Conservation (phyloP, 2,329 filamentous ascomycete genomes). For the Cercospora beticola region DNA sequence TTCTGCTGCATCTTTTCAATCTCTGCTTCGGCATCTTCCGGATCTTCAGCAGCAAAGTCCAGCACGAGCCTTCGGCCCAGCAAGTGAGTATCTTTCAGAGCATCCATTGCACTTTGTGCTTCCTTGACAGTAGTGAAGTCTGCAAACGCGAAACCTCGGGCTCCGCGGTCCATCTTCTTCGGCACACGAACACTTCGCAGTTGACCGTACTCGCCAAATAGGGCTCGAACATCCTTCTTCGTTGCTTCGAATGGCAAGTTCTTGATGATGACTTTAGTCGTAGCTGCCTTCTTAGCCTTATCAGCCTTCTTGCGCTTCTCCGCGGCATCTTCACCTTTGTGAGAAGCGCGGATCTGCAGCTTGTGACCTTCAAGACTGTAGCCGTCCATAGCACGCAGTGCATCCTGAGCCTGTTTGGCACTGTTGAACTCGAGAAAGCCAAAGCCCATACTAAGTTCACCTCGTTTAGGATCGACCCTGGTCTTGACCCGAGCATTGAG, state of each 20-base stretch:
- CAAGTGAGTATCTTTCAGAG: constrained; percentile 88
- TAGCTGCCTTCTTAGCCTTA: constrained; percentile 73
- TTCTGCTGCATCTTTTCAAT: constrained; percentile 97
- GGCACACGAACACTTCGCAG: constrained; percentile 89
- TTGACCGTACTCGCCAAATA: constrained; percentile 89
- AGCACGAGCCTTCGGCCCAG: constrained; percentile 85
- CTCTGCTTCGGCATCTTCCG: constrained; percentile 89
- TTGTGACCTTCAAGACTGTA: constrained; percentile 83
- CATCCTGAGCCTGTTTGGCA: constrained; percentile 74
- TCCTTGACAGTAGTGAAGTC: constrained; percentile 91
- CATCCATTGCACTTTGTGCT: constrained; percentile 85
- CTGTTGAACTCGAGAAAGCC: constrained; percentile 88
- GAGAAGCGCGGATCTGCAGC: constrained; percentile 79
- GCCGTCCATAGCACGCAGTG: constrained; percentile 82
- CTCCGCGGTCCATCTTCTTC: constrained; percentile 86
- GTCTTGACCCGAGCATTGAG: constrained; percentile 88
- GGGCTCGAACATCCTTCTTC: constrained; percentile 83
- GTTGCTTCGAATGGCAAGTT: constrained; percentile 94
- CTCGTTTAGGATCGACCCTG: constrained; percentile 87
- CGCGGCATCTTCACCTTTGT: constrained; percentile 82
- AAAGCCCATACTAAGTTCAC: constrained; percentile 94
- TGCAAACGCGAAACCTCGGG: constrained; percentile 94
- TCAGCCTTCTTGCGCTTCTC: constrained; percentile 84
- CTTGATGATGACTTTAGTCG: constrained; percentile 95
- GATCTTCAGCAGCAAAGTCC: constrained; percentile 85